Evolutionary conservation across 306 rosid genomes (phyloP).

Genomic region (Amphicarpaea edgeworthii): DNA sequence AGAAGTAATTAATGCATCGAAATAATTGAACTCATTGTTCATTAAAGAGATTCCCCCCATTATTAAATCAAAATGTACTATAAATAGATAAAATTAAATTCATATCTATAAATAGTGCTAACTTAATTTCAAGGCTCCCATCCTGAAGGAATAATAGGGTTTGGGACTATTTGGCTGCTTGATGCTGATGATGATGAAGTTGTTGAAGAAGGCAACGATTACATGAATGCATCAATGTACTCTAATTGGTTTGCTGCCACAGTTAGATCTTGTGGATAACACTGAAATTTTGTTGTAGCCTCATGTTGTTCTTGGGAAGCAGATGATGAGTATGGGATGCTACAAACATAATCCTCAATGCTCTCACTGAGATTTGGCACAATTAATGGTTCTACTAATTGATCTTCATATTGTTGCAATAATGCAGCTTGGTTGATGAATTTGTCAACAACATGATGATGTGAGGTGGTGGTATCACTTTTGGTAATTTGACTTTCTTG

Average conservation of each 20-base stretch:
- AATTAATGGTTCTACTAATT: constrained; percentile 43
- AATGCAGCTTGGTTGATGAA: constrained; percentile 46
- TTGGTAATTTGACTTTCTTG: constrained; percentile 52
- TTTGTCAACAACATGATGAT: constrained; percentile 40
- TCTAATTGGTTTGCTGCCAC: constrained; percentile 58
- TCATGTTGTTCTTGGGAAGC: constrained; percentile 55
- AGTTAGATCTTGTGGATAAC: constrained; percentile 47
- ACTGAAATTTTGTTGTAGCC: constrained; percentile 45
- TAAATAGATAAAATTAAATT: constrained; percentile 39
- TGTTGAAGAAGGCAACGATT: constrained; percentile 54
- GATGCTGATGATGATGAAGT: constrained; percentile 38
- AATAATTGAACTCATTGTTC: constrained; percentile 24
- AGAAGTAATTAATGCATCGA: constrained; percentile 33
- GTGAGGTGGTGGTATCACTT: constrained; percentile 33
- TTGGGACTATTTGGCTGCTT: constrained; percentile 43
- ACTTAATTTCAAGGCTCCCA: constrained; percentile 48
- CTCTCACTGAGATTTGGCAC: constrained; percentile 59
- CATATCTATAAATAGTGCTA: constrained; percentile 31
- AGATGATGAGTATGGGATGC: constrained; percentile 51
- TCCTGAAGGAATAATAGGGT: constrained; percentile 44
- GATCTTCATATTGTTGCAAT: constrained; percentile 43
- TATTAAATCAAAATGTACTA: constrained; percentile 24
- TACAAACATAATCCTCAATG: constrained; percentile 51
- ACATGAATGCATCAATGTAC: constrained; percentile 55
- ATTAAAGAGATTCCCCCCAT: constrained; percentile 7